Conservation (phyloP, 805 yeast species). For the Yamadazyma paraphyllophila region DNA sequence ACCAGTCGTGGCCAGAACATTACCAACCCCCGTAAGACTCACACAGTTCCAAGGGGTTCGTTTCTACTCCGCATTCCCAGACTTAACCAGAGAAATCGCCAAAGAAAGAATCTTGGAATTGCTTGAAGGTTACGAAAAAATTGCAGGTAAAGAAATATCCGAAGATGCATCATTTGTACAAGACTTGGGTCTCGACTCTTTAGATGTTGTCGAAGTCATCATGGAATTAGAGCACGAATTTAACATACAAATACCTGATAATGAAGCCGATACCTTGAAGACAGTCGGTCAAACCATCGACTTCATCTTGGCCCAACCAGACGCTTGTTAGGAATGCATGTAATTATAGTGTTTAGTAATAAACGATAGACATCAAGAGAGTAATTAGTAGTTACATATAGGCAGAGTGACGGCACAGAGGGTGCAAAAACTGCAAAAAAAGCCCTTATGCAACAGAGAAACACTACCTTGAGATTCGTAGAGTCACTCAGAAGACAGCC, state of each 20-base stretch:
- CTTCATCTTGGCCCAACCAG: slow-evolving; percentile 41
- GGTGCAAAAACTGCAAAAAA: neutral
- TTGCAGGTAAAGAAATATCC: slow-evolving; percentile 37
- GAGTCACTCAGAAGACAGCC: too few species aligned
- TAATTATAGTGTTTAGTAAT: neutral
- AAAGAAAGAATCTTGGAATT: slow-evolving; percentile 61
- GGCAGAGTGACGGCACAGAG: neutral
- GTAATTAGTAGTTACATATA: too few species aligned
- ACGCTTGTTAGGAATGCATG: slow-evolving; percentile 21
- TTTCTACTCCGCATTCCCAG: slow-evolving; percentile 57
- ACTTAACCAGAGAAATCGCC: slow-evolving; percentile 60
- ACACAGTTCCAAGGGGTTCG: slow-evolving; percentile 17
- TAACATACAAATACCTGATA: slow-evolving; percentile 47
- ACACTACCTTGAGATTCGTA: too few species aligned
- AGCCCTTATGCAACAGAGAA: neutral
- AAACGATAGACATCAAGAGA: neutral
- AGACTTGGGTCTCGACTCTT: slow-evolving; percentile 47
- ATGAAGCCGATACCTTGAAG: slow-evolving; percentile 45
- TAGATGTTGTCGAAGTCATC: slow-evolving; percentile 46
- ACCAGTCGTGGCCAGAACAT: slow-evolving; percentile 1
- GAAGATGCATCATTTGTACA: slow-evolving; percentile 36
- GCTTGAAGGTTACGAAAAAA: slow-evolving; percentile 63
- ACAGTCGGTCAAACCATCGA: slow-evolving; percentile 47
- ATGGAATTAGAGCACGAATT: slow-evolving; percentile 49
- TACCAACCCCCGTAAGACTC: neutral